Evolutionary conservation across 2,329 filamentous ascomycete species (phyloP).

Genomic region (Diaporthe sp.): DNA sequence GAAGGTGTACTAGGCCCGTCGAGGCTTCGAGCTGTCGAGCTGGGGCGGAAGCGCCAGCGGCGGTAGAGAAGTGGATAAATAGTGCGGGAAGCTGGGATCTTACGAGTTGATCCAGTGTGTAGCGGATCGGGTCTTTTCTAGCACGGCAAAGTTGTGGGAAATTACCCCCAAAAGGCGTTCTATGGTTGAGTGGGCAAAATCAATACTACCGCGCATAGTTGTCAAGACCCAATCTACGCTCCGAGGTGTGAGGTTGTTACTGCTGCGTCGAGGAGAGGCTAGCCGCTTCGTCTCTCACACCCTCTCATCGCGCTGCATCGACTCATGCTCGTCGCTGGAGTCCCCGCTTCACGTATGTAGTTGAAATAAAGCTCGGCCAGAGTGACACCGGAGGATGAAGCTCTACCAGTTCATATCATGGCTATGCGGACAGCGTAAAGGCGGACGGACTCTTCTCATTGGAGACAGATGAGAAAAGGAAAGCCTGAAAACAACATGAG

Average conservation of each 20-base stretch:
- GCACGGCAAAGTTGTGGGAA: conserved; percentile 26
- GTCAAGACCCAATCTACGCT: conserved; percentile 23
- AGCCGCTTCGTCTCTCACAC: not conserved
- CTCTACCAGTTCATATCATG: not conserved
- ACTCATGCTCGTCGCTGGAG: not conserved
- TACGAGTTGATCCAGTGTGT: conserved; percentile 24
- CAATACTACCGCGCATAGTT: conserved; percentile 18
- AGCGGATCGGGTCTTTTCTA: conserved; percentile 12
- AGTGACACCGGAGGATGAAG: not conserved
- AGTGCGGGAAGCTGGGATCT: conserved; percentile 28
- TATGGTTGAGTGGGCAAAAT: conserved; percentile 32
- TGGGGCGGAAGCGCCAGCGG: not conserved
- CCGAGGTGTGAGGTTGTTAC: not conserved
- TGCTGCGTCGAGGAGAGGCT: not conserved
- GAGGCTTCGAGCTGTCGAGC: not conserved
- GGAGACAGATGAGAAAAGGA: not conserved
- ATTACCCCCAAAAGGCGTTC: conserved; percentile 35
- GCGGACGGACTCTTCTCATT: too few relatives aligned
- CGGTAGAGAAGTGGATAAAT: conserved; percentile 7
- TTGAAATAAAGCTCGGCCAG: not conserved
- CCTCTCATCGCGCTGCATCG: not conserved
- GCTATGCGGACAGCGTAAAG: too few relatives aligned
- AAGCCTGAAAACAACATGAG: not conserved
- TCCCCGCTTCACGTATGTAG: not conserved
- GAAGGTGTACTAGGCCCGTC: conserved; percentile 86